Conservation (phyloP, 2,329 filamentous ascomycete genomes). For the Alternaria conjuncta region DNA sequence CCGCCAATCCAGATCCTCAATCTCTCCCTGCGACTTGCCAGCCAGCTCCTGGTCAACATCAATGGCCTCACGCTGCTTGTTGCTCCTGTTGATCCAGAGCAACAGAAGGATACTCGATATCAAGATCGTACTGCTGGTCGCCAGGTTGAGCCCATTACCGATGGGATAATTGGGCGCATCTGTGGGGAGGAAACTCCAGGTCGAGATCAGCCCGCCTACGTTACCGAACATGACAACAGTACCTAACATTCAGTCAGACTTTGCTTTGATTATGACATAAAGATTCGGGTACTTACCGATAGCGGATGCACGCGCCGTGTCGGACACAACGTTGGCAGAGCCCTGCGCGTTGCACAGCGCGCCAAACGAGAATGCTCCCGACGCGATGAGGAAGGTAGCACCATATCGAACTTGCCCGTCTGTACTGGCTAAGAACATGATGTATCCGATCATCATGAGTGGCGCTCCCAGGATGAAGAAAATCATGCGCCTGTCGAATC, state of each 20-base stretch:
- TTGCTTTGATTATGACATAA: neutral
- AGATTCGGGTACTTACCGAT: slow-evolving; percentile 56
- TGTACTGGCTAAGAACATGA: slow-evolving; percentile 68
- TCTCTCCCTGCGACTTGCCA: slow-evolving; percentile 50
- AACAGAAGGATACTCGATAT: slow-evolving; percentile 58
- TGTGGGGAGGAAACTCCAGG: slow-evolving; percentile 68
- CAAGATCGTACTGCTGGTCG: slow-evolving; percentile 63
- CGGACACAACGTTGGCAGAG: slow-evolving; percentile 73
- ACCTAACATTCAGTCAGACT: slow-evolving; percentile 27
- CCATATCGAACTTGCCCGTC: slow-evolving; percentile 65
- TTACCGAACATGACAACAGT: slow-evolving; percentile 76
- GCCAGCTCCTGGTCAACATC: slow-evolving; percentile 64
- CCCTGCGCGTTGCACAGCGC: slow-evolving; percentile 71
- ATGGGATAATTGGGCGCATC: slow-evolving; percentile 72
- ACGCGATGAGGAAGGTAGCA: slow-evolving; percentile 72
- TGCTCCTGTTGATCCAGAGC: slow-evolving; percentile 69
- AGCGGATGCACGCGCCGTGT: slow-evolving; percentile 70
- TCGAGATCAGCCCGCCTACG: slow-evolving; percentile 70
- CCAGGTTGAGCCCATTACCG: slow-evolving; percentile 74
- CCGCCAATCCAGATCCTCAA: slow-evolving; percentile 47
- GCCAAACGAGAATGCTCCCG: slow-evolving; percentile 68
- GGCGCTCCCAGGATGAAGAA: slow-evolving; percentile 68
- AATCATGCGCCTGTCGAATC: slow-evolving; percentile 64
- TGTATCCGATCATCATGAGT: slow-evolving; percentile 71
- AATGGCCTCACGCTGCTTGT: slow-evolving; percentile 62